These are phyloP conservation scores for Talaromyces sp. DNA, from an alignment of 2,329 filamentous ascomycete genomes.

Conservation along the genomic window DNA sequence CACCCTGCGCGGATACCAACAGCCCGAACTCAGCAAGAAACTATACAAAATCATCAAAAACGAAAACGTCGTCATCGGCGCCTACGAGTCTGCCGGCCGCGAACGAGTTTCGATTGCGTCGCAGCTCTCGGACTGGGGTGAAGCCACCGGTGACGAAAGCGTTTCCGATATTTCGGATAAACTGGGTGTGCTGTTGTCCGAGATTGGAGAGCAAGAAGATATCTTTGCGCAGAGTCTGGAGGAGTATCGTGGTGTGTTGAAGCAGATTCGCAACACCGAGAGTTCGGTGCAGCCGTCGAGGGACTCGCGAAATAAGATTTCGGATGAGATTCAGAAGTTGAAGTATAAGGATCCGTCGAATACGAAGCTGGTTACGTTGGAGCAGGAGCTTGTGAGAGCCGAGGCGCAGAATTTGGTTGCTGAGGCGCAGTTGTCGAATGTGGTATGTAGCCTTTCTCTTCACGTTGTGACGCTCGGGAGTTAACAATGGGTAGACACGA, in stretches of 20 bases:
- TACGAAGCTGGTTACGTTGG: constrained; percentile 74
- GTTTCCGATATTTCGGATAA: constrained; percentile 93
- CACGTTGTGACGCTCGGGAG: background rate
- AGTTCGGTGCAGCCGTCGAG: constrained; percentile 90
- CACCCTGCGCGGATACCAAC: constrained; percentile 78
- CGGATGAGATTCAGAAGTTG: constrained; percentile 86
- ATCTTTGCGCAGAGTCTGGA: constrained; percentile 81
- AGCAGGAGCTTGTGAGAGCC: constrained; percentile 93
- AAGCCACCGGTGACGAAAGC: constrained; percentile 81
- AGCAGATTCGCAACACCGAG: constrained; percentile 93
- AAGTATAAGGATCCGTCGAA: constrained; percentile 91
- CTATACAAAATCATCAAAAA: constrained; percentile 93
- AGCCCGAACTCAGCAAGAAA: constrained; percentile 84
- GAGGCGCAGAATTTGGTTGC: constrained; percentile 96
- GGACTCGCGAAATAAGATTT: constrained; percentile 81
- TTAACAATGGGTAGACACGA: constrained; percentile 64
- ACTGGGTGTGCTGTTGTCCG: constrained; percentile 84
- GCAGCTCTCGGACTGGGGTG: constrained; percentile 95
- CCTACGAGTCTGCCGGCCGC: constrained; percentile 79
- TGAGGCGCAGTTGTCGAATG: constrained; percentile 92
- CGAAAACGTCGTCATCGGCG: constrained; percentile 81
- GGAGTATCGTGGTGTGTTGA: constrained; percentile 76
- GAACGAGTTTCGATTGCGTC: constrained; percentile 82
- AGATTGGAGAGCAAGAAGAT: constrained; percentile 94
- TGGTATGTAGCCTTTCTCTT: constrained; percentile 58